Evolutionary conservation across 805 yeast species (phyloP).

Genomic region (Myxozyma neglecta): DNA sequence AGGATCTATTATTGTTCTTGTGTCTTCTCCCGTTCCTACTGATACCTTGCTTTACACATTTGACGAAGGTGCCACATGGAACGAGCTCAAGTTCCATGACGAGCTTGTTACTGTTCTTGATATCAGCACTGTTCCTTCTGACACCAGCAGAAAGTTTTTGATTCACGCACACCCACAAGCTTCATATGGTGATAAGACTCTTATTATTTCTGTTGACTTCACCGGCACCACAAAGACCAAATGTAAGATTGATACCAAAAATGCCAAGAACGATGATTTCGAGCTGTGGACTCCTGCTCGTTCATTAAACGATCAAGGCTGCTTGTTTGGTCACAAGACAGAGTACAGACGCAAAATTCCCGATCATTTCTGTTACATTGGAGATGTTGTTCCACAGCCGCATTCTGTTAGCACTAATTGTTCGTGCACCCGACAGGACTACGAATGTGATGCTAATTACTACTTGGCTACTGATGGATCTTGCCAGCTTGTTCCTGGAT

Average conservation of each 20-base stretch:
- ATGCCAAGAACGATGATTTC: conserved; percentile 55
- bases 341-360: conserved; percentile 59
- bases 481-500: conserved; percentile 79
- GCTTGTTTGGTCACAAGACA: conserved; percentile 72
- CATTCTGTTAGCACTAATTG: conserved; percentile 61
- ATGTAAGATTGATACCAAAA: conserved; percentile 52
- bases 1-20: conserved; percentile 80
- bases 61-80: conserved; percentile 82
- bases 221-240: conserved; percentile 51
- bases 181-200: conserved; percentile 49
- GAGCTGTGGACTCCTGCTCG: conserved; percentile 63
- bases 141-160: conserved; percentile 77
- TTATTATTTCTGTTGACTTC: conserved; percentile 60
- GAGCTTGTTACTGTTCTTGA: conserved; percentile 60
- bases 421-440: conserved; percentile 81
- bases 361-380: conserved; percentile 63
- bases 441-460: conserved; percentile 90
- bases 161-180: conserved; percentile 56
- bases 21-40: conserved; percentile 58
- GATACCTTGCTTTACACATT: conserved; percentile 62
- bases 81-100: conserved; percentile 60
- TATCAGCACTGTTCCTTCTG: conserved; percentile 86
- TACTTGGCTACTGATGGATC: conserved; percentile 72
- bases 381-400: conserved; percentile 60
- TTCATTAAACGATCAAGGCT: conserved; percentile 47